Evolutionary conservation across 2,329 filamentous ascomycete genomes (phyloP).

Genomic region (Diplodia sapinea): DNA sequence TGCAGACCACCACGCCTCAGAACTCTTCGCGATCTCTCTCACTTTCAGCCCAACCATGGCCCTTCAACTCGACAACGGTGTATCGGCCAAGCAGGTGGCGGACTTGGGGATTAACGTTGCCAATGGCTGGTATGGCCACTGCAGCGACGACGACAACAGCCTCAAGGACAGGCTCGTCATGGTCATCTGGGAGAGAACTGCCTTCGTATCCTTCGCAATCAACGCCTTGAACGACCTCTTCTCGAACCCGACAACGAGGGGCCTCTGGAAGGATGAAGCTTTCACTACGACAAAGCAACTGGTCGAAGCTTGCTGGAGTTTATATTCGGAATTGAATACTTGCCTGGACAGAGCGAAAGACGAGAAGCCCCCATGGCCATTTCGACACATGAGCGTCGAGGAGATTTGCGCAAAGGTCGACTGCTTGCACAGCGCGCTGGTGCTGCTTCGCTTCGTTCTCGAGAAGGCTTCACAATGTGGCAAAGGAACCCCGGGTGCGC

Average conservation of each 20-base stretch:
- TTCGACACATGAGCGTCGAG: not conserved
- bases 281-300: not conserved
- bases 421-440: not conserved
- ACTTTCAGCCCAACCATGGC: not conserved
- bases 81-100: slow-evolving; percentile 6
- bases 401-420: not conserved
- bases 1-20: not conserved
- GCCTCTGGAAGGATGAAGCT: not conserved
- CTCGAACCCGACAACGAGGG: not conserved
- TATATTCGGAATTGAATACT: not conserved
- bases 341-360: not conserved
- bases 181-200: not conserved
- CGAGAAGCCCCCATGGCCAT: not conserved
- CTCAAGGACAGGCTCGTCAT: slow-evolving; percentile 1
- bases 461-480: not conserved
- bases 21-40: not conserved
- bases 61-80: not conserved
- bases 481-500: not conserved
- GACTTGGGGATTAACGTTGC: not conserved
- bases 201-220: not conserved
- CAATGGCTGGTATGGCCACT: not conserved
- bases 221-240: not conserved
- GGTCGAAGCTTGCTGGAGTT: not conserved
- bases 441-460: not conserved
- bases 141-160: not conserved